Percentiles rank a stretch among this genome's conserved stretches.
Evolutionary conservation across 164 flowering plant species (phyloP).

Genomic region (Protea cynaroides): DNA sequence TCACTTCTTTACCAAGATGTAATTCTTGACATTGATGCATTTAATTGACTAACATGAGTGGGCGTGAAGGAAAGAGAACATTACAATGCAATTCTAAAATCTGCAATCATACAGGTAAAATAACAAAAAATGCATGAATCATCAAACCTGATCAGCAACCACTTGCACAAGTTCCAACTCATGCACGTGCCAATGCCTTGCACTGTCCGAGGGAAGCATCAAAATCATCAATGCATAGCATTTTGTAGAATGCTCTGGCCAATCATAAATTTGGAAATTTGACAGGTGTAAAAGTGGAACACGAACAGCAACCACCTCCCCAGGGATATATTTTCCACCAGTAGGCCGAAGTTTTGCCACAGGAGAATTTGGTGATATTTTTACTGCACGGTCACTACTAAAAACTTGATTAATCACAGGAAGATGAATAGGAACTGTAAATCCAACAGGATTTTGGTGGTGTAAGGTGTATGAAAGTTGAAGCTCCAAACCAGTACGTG

Average conservation of each 20-base stretch:
- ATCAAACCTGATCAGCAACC: constrained; percentile 78
- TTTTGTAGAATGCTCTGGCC: constrained; percentile 77
- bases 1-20: background rate
- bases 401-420: constrained; percentile 72
- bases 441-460: constrained; percentile 60
- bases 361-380: constrained; percentile 64
- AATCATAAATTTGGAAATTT: constrained; percentile 66
- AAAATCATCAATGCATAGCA: constrained; percentile 84
- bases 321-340: constrained; percentile 57
- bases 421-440: constrained; percentile 70
- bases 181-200: constrained; percentile 82
- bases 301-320: constrained; percentile 85
- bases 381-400: constrained; percentile 55
- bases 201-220: constrained; percentile 86
- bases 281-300: constrained; percentile 81
- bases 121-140: constrained; percentile 1
- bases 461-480: constrained; percentile 77
- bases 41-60: too few relatives aligned
- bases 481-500: constrained; percentile 66
- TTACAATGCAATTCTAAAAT: too few relatives aligned
- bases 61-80: too few relatives aligned
- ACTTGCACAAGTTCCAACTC: constrained; percentile 91
- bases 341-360: constrained; percentile 60
- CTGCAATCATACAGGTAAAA: too few relatives aligned
- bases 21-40: background rate